Evolutionary conservation across 164 flowering plant genomes (phyloP).

Genomic region (Liquidambar formosana): DNA sequence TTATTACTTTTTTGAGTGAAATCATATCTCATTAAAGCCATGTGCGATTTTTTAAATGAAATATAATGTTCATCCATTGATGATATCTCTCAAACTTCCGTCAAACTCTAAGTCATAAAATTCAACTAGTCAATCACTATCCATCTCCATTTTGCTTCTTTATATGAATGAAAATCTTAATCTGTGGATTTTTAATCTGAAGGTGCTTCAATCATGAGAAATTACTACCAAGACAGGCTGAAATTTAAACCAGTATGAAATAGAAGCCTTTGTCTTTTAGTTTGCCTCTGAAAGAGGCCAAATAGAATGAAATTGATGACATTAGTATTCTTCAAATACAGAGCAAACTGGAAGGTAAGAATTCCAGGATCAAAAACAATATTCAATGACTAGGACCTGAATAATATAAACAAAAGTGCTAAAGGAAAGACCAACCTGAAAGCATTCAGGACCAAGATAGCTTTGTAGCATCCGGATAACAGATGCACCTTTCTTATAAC

Average conservation of each 20-base stretch:
- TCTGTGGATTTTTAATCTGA: too few species aligned
- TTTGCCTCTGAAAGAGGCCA: too few species aligned
- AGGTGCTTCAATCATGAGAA: background rate
- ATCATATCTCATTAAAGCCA: too few species aligned
- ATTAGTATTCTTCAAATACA: background rate
- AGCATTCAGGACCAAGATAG: conserved; percentile 53
- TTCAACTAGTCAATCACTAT: too few species aligned
- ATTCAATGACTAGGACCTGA: background rate
- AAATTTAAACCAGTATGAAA: background rate
- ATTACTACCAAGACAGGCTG: background rate
- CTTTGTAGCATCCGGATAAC: conserved; percentile 36
- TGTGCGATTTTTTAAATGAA: too few species aligned
- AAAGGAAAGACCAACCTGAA: conserved; percentile 58
- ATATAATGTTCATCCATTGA: too few species aligned
- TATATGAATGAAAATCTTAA: too few species aligned
- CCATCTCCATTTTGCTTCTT: too few species aligned
- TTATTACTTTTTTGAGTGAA: too few species aligned
- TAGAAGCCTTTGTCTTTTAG: too few species aligned
- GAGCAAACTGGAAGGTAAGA: background rate
- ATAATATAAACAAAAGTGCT: background rate
- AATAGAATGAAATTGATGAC: background rate
- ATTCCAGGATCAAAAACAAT: background rate
- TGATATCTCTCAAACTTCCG: too few species aligned
- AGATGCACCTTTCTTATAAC: conserved; percentile 39
- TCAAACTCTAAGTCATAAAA: too few species aligned